Conservation (phyloP, 2,329 filamentous ascomycete genomes). For the Hyphodiscus sp. region DNA sequence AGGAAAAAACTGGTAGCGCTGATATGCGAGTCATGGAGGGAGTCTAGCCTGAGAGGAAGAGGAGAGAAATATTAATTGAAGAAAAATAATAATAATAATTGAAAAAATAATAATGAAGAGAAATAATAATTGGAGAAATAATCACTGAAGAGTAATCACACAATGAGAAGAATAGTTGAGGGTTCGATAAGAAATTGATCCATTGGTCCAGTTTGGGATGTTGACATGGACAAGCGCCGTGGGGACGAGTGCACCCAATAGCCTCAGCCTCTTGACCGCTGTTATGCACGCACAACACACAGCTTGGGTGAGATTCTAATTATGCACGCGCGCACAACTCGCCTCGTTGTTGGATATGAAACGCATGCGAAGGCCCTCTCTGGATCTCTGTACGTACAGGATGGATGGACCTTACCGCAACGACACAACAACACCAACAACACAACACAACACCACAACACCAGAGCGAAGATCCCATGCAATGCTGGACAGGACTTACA, state of each 20-base stretch:
- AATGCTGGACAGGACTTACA: no score
- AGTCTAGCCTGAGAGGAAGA: background rate
- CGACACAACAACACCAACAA: no score
- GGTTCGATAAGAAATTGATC: background rate
- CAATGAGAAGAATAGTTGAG: no score
- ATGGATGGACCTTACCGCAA: no score
- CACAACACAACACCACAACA: no score
- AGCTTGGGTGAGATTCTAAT: background rate
- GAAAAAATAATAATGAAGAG: background rate
- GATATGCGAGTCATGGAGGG: background rate
- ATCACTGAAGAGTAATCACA: background rate
- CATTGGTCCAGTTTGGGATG: background rate
- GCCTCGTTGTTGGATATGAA: no score
- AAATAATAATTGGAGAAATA: background rate
- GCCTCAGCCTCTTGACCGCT: conserved; percentile 9
- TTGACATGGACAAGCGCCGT: no score
- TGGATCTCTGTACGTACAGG: no score
- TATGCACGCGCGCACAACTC: background rate
- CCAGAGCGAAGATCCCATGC: no score
- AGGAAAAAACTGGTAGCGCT: background rate
- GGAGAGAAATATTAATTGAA: background rate
- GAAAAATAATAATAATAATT: background rate
- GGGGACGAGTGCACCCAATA: background rate
- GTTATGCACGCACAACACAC: conserved; percentile 14
- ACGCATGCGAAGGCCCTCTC: no score